Evolutionary conservation across 257 asterid species (phyloP).

Genomic region (Anisodus tanguticus): DNA sequence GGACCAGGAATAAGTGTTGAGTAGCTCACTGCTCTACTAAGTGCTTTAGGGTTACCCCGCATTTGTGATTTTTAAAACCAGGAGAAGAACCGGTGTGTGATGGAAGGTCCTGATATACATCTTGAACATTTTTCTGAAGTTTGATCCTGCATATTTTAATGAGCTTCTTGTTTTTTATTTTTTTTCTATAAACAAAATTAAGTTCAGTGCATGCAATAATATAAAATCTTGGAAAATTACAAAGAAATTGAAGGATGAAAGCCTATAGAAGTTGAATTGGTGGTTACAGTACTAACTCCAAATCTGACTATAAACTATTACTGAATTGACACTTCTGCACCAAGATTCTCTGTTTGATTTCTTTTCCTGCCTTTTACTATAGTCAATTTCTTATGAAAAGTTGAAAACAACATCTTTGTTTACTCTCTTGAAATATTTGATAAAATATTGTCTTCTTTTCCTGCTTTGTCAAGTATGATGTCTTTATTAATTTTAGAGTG

Average conservation of each 20-base stretch:
- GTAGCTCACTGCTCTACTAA: background rate
- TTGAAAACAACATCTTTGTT: background rate
- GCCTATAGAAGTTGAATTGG: background rate
- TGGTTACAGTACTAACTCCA: background rate
- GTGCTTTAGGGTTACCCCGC: background rate
- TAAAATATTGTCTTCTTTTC: background rate
- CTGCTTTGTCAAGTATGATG: constrained; percentile 28
- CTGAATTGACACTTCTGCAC: background rate
- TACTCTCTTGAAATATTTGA: background rate
- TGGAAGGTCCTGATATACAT: background rate
- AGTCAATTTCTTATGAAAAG: background rate
- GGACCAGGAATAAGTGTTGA: background rate
- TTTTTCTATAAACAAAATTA: background rate
- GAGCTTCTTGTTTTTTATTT: background rate
- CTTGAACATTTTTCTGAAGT: background rate
- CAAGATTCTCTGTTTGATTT: background rate
- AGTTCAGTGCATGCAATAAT: background rate
- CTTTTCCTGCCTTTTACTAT: background rate
- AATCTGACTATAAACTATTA: background rate
- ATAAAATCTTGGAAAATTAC: background rate
- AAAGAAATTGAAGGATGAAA: background rate
- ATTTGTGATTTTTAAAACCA: background rate
- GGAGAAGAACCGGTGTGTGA: background rate
- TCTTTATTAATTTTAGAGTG: background rate
- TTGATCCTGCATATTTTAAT: background rate